Conservation (phyloP, 2,329 filamentous ascomycete species). For the Ceratocystis eucalypticola region DNA sequence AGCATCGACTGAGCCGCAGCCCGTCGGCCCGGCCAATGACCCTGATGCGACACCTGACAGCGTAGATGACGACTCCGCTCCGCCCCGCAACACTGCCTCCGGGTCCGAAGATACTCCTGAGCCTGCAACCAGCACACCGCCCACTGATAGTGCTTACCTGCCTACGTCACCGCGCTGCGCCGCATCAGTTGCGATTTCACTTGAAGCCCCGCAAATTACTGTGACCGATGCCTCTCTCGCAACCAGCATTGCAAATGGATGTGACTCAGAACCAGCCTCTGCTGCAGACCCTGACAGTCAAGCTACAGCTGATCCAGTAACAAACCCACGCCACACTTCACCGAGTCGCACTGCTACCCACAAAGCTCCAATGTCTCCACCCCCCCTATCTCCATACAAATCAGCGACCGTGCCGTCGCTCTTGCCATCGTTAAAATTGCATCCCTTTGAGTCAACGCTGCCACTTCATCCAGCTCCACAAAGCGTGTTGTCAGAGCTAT, state of each 20-base stretch:
- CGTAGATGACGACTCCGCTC: neutral
- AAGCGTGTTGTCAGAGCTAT: slow-evolving; percentile 14
- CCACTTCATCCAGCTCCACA: slow-evolving; percentile 17
- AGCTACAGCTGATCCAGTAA: neutral
- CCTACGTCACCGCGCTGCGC: neutral
- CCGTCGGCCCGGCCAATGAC: neutral
- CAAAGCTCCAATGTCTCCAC: neutral
- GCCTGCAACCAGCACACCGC: neutral
- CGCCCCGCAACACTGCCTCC: neutral
- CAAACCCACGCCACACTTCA: slow-evolving; percentile 5
- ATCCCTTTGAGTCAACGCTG: slow-evolving; percentile 6
- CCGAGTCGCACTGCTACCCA: slow-evolving; percentile 1
- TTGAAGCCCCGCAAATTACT: slow-evolving; percentile 19
- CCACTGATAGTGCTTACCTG: neutral
- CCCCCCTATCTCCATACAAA: neutral
- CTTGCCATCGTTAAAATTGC: neutral
- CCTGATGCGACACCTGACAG: neutral
- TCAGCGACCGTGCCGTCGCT: neutral
- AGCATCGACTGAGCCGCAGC: neutral
- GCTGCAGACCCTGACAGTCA: neutral
- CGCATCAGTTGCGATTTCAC: neutral
- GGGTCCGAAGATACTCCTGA: neutral
- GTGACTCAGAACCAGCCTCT: neutral
- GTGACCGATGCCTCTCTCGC: slow-evolving; percentile 23
- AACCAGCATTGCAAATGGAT: slow-evolving; percentile 22